Conservation (phyloP, 2,329 filamentous ascomycete species). For the Alternaria sp. region DNA sequence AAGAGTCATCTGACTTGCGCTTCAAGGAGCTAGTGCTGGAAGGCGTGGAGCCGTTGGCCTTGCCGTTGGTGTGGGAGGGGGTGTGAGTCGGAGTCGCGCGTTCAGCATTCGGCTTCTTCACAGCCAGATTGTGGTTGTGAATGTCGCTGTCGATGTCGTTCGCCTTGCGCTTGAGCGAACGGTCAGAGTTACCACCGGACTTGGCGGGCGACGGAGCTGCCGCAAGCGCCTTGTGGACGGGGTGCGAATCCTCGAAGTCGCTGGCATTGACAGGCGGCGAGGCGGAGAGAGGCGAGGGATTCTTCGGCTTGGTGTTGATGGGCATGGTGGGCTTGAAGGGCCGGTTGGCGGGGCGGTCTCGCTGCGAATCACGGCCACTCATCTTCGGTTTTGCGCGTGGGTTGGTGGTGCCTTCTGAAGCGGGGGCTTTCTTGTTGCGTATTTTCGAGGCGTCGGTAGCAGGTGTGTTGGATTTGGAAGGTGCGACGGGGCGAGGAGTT, state of each 20-base stretch:
- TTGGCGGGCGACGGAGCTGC: constrained; percentile 46
- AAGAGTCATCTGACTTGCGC: constrained; percentile 53
- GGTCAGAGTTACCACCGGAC: constrained; percentile 40
- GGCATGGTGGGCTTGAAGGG: constrained; percentile 40
- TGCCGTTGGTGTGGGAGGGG: constrained; percentile 38
- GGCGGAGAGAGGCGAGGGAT: constrained; percentile 67
- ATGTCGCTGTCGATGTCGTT: constrained; percentile 48
- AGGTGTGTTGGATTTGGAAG: constrained; percentile 27
- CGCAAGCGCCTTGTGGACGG: constrained; percentile 47
- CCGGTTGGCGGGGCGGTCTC: constrained; percentile 24
- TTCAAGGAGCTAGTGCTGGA: constrained; percentile 48
- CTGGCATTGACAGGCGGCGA: constrained; percentile 68
- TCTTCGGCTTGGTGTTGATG: constrained; percentile 62
- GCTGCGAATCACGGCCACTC: constrained; percentile 30
- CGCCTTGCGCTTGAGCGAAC: constrained; percentile 50
- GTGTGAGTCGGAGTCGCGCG: constrained; percentile 39
- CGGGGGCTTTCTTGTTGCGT: constrained; percentile 37
- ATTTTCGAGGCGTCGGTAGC: constrained; percentile 33
- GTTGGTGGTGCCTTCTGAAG: constrained; percentile 28
- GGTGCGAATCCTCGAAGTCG: constrained; percentile 58
- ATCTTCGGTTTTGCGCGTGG: constrained; percentile 42
- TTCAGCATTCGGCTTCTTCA: constrained; percentile 43
- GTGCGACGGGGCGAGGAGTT: constrained; percentile 24
- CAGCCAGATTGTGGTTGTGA: constrained; percentile 43
- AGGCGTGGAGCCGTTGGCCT: constrained; percentile 36